Evolutionary conservation across 2,329 filamentous ascomycete species (phyloP).

Genomic region (Alternaria novae-zelandiae): DNA sequence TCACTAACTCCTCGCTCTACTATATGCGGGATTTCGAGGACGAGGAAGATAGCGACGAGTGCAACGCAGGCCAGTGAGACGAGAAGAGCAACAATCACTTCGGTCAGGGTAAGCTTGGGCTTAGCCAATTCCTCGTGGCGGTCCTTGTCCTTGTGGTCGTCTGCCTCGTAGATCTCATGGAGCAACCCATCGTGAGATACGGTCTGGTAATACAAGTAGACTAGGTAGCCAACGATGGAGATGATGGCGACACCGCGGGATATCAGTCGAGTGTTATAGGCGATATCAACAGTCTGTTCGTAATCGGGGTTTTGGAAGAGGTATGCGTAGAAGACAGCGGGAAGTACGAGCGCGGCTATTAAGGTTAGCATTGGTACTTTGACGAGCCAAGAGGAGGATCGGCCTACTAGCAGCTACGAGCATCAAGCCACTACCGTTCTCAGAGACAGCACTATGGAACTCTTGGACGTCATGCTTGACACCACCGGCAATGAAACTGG

Average conservation of each 20-base stretch:
- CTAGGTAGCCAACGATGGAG: constrained; percentile 69
- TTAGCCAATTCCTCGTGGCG: constrained; percentile 65
- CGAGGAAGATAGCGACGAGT: constrained; percentile 75
- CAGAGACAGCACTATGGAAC: constrained; percentile 78
- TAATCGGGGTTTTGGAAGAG: constrained; percentile 37
- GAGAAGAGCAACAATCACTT: constrained; percentile 70
- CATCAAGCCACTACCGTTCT: constrained; percentile 78
- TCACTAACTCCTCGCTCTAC: constrained; percentile 58
- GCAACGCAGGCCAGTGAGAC: constrained; percentile 73
- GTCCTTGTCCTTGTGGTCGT: constrained; percentile 72
- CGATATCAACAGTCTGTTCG: constrained; percentile 56
- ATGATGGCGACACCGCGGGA: constrained; percentile 75
- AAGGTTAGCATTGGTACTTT: constrained; percentile 19
- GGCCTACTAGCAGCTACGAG: constrained; percentile 72
- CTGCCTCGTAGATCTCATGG: constrained; percentile 73
- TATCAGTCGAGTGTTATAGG: constrained; percentile 65
- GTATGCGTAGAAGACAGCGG: constrained; percentile 61
- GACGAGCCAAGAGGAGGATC: no score
- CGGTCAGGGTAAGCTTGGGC: constrained; percentile 75
- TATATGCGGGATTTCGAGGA: constrained; percentile 72
- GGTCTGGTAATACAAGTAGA: constrained; percentile 73
- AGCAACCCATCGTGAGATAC: constrained; percentile 78
- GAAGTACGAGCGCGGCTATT: constrained; percentile 56
- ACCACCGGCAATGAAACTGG: constrained; percentile 74
- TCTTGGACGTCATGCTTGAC: constrained; percentile 69